Evolutionary conservation across 257 asterid species (phyloP), one percentile per base, ranked within the genome.

Genomic region (Datura wrightii): DNA sequence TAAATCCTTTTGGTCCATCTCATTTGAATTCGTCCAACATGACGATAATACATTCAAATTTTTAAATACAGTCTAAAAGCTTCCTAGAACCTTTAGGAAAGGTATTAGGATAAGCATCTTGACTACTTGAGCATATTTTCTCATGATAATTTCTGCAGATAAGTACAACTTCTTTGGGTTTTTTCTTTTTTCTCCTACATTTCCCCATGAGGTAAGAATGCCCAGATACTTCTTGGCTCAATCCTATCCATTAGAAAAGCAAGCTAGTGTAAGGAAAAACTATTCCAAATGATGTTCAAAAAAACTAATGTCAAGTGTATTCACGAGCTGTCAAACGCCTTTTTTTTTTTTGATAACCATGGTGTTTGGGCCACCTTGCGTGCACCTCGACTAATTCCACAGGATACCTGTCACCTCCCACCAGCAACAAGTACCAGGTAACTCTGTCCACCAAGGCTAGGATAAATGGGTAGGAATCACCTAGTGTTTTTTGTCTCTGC

Each of bases 191-290:
- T 18, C 55, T 44, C 46, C 46, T 65, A 65, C 16, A 44, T 42
- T 0, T 0, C 8, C 37, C 79, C 5, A 18, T 2, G 7, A 5
- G 56, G 16, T 11, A 46, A 72, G 56, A 72, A 46, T 14, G n/a
- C 10, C 44, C 0, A 71, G 56, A 6, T 19, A 71, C 34, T n/a
- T 42, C 37, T 71, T 71, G 79, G 34, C 9, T 44, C 52, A 71
- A 11, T 71, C 56, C 79, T 34, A 63, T 63, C 42, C 71, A 63
- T 63, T 34, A 63, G 71, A 63, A 63, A 62, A 34, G 71, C 11
- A 63, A 65, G 71, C 71, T 44, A 36, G 13, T 65, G 72, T 10
- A 72, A 19, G 2, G 2, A 42, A n/a, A 41, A 16, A 39, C 24
- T 3, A 70, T 46, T 71, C 10, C 80, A 72, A 72, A 19, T 0